Evolutionary conservation across 2,329 filamentous ascomycete species (phyloP).

Genomic region (Penicillium sp.): DNA sequence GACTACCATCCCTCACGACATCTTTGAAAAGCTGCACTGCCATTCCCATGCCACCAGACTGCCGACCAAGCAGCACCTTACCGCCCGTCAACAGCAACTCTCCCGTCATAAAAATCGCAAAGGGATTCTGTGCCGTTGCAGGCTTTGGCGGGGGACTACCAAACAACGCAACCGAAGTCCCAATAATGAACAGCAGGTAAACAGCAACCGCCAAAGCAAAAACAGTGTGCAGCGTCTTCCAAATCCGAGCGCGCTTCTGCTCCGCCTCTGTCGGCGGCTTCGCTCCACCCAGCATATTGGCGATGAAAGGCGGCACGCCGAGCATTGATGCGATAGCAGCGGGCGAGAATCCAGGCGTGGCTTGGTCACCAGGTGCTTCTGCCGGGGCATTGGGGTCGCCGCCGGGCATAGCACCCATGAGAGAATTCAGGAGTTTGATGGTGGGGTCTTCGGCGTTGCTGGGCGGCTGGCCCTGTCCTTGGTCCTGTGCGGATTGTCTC

Average conservation of each 20-base stretch:
- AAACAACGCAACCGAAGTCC: slow-evolving; percentile 37
- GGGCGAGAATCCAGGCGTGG: slow-evolving; percentile 16
- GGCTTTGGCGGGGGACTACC: slow-evolving; percentile 44
- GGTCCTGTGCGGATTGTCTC: slow-evolving; percentile 29
- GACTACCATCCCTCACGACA: slow-evolving; percentile 43
- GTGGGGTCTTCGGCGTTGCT: slow-evolving; percentile 33
- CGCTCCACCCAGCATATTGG: slow-evolving; percentile 40
- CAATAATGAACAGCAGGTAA: slow-evolving; percentile 48
- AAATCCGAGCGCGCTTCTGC: slow-evolving; percentile 41
- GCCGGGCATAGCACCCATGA: slow-evolving; percentile 33
- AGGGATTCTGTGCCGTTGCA: slow-evolving; percentile 46
- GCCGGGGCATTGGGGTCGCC: slow-evolving; percentile 20
- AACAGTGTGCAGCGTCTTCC: slow-evolving; percentile 58
- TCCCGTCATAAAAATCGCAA: slow-evolving; percentile 47
- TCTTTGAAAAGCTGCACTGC: slow-evolving; percentile 41
- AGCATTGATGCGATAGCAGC: slow-evolving; percentile 43
- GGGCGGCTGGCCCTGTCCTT: slow-evolving; percentile 13
- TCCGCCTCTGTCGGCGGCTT: slow-evolving; percentile 38
- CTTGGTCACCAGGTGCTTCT: slow-evolving; percentile 19
- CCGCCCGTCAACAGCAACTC: slow-evolving; percentile 43
- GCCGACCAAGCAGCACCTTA: slow-evolving; percentile 32
- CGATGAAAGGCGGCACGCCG: slow-evolving; percentile 40
- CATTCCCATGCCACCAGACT: slow-evolving; percentile 28
- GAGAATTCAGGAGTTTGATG: slow-evolving; percentile 36
- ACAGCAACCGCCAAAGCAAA: slow-evolving; percentile 56